Evolutionary conservation across 352 stramenopile genomes (phyloP).

Genomic region (Pythium sp.): DNA sequence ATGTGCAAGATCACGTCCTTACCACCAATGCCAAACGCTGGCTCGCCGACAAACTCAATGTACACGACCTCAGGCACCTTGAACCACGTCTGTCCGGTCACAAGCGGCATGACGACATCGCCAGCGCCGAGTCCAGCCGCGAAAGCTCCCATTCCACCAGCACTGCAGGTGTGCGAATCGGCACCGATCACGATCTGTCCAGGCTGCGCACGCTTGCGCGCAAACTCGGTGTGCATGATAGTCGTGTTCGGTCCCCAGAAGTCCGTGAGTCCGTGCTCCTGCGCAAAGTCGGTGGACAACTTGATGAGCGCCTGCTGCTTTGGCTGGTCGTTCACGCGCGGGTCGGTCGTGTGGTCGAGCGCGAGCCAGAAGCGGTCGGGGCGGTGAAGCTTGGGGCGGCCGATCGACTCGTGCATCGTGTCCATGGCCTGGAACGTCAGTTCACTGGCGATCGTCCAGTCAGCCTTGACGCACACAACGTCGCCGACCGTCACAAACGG

Average conservation of each 20-base stretch:
- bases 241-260: constrained; percentile 82
- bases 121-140: constrained; percentile 66
- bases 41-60: constrained; percentile 75
- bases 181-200: constrained; percentile 84
- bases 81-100: constrained; percentile 85
- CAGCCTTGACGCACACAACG: constrained; percentile 71
- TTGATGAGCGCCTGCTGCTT: constrained; percentile 83
- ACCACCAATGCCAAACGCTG: constrained; percentile 68
- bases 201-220: constrained; percentile 71
- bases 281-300: constrained; percentile 73
- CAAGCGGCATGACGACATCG: constrained; percentile 81
- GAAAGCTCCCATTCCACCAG: constrained; percentile 75
- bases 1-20: constrained; percentile 85
- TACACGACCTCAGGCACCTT: constrained; percentile 76
- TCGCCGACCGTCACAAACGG: constrained; percentile 61
- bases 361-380: constrained; percentile 84
- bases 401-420: constrained; percentile 74
- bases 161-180: constrained; percentile 75
- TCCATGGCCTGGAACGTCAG: constrained; percentile 85
- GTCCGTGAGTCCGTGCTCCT: constrained; percentile 65
- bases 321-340: constrained; percentile 71
- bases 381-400: constrained; percentile 62
- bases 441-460: constrained; percentile 81
- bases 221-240: constrained; percentile 87
- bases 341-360: constrained; percentile 79